Evolutionary conservation across 225 moss, liverwort and hornwort species (phyloP), one percentile per base, ranked within the genome.

Genomic region (Anthoceros angustus): DNA sequence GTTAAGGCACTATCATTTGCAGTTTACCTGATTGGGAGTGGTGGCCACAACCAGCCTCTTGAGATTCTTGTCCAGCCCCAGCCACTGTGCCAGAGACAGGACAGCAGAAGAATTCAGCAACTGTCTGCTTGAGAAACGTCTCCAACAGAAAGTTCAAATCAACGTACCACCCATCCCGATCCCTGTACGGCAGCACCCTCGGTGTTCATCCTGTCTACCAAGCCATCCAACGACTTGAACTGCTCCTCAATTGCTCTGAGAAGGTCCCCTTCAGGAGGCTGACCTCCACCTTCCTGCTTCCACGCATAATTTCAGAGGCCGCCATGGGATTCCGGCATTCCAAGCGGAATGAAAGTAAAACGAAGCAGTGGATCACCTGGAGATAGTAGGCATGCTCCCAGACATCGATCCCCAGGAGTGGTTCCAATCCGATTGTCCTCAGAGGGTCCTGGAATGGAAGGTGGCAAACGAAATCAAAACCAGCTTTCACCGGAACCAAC

Each of bases 131-230:
- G n/a, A n/a, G n/a, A n/a, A n/a, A n/a, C n/a, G n/a, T n/a, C n/a
- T n/a, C n/a, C n/a, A n/a, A n/a, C n/a, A n/a, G n/a, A n/a, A n/a
- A n/a, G n/a, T n/a, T n/a, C n/a, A n/a, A 21, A 66, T 5, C 42
- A 63, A 69, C 89, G 60, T 81, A 95, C 95, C 95, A 95, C 95
- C 95, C 95, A 95, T 74, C 95, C 95, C 41, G 95, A 95, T 63
- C 95, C 95, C 72, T 95, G 95, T 40, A 95, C 70, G 63, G 75
- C 95, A 67, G 80, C 83, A 68, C 95, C 95, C 24, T 69, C 83
- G 64, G 88, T 68, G 66, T 63, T 81, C 39, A 95, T 86, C 70
- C 66, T 82, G 20, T 83, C 78, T 67, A 72, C 80, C 75, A 95
- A 70, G 68, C 79, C 79, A 49, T 88, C 85, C 69, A 91, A 71